Evolutionary conservation across 1,284 basidiomycete species (phyloP), one percentile per base, ranked within the genome.

Genomic region (Ceratobasidium sp.): DNA sequence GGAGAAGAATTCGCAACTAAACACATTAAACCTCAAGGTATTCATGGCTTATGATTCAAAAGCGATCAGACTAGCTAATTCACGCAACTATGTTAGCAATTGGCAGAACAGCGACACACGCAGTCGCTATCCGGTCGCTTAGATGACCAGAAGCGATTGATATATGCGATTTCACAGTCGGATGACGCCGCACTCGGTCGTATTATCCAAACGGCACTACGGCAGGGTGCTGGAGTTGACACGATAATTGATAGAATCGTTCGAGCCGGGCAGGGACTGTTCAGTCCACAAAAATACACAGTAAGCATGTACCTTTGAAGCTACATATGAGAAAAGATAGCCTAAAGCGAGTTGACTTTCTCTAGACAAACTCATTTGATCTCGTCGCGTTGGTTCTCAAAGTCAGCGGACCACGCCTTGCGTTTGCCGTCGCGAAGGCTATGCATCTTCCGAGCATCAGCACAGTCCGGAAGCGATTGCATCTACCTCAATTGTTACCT

Each of bases 221-320:
- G n/a, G 28, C 46, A 73, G 4, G 28, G 46, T 1, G 54, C 70
- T 3, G 70, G 70, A 3, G 6, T 62, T n/a, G 13, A 73, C 26
- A 62, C 70, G 9, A 73, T 73, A 9, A 62, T 73, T 10, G 17
- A 38, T 26, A 38, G 70, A 33, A 1, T 73, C 33, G 70, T 23
- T 4, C 6, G 3, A 12, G 70, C 70, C 28, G 42, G 48, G 3
- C 15, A 73, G 48, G 70, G 70, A 13, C 9, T 62, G 38, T 73
- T 61, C 44, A 42, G 26, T n/a, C 57, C 70, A 20, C 57, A 50
- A 1, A 28, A 28, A 4, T 67, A 23, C 33, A 42, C 61, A 15
- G 59, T 64, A 64, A 15, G 61, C n/a, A n/a, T n/a, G n/a, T n/a
- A n/a, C 44, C 3, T n/a, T n/a, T 20, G 3, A n/a, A n/a, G 7